Percentiles rank a stretch among this genome's conserved stretches.
These are phyloP conservation scores for Pichia eremophila DNA, from an alignment of 805 yeast genomes.

Conservation along the genomic window DNA sequence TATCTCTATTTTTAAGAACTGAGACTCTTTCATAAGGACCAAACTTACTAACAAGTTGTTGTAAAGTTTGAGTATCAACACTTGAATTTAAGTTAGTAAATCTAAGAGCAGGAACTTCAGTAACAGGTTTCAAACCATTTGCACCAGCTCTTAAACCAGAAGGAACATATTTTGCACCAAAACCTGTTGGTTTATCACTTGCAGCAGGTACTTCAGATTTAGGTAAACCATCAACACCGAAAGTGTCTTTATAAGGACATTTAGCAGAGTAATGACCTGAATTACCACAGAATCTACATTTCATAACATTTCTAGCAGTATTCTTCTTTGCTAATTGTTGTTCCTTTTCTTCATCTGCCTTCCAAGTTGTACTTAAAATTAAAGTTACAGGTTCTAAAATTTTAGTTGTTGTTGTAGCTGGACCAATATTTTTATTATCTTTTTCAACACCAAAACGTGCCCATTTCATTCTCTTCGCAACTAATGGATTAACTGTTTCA, in stretches of 20 bases:
- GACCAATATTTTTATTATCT: conserved; percentile 63
- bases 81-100: conserved; percentile 83
- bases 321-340: conserved; percentile 44
- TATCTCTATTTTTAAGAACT: conserved; percentile 82
- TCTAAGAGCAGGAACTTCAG: conserved; percentile 42
- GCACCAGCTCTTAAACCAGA: conserved; percentile 45
- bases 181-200: conserved; percentile 7
- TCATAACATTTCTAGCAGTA: conserved; percentile 37
- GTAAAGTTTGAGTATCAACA: conserved; percentile 73
- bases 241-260: conserved; percentile 92
- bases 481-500: conserved; percentile 74
- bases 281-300: conserved; percentile 90
- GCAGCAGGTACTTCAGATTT: conserved; percentile 11
- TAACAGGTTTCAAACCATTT: conserved; percentile 22
- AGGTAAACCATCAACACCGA: conserved; percentile 36
- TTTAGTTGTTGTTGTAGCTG: conserved; percentile 81
- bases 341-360: conserved; percentile 65
- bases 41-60: conserved; percentile 61
- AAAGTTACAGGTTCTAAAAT: conserved; percentile 77
- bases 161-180: conserved; percentile 42
- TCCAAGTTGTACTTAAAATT: conserved; percentile 68
- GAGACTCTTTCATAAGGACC: conserved; percentile 68
- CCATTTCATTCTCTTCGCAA: conserved; percentile 89
- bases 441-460: conserved; percentile 76
- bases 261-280: conserved; percentile 76